Base-by-base conservation (phyloP, 1,284 basidiomycete genomes). In the Ceratobasidium sp. region DNA sequence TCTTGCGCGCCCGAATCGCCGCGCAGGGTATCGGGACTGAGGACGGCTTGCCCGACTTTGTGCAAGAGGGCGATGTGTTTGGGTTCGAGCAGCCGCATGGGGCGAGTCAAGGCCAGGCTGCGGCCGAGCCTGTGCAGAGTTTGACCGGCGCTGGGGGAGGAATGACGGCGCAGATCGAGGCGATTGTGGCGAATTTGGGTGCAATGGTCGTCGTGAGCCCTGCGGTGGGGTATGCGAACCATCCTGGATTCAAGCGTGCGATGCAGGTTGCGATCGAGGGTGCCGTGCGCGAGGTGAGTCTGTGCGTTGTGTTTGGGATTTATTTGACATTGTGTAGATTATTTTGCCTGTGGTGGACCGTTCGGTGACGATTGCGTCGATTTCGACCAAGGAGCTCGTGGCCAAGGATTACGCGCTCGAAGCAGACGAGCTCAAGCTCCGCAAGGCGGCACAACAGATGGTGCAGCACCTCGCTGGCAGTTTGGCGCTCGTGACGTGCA, bases 301-400 rank as follows among this genome's bases (percentile, higher is more conserved):
- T 17, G 25, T 12, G 12, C 20, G 42, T 57, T 49, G 43, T 42
- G 20, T 17, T 22, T 32, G 15, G 8, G 20, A 3, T 22, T 49
- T 27, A 40, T 54, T 13, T 13, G 17, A 22, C 15, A 29, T 49
- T 70, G 34, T 62, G 1, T 74, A 92, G 88, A 98, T 99, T 74
- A 96, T 99, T 74, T 83, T 96, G 17, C 97, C 97, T 3, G 96
- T 99, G 55, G 96, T 99, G 20, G 97, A 99, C 78, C 88, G 97
- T 70, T 98, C 95, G n/a, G 97, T 98, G 49, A 99, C 97, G 1
- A 99, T 99, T 74, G 97, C 97, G 7, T 94, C 95, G 34, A 98
- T 99, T 74, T 99, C 97, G 22, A 97, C 96, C 17, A 86, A 95
- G 45, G 97, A 99, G 78, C 84, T 99, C 8, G 93, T 98, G 32